A percentile compares a stretch with the other conserved stretches of the same genome.
These are phyloP conservation scores for Penicillium sp. DNA, from an alignment of 2,329 filamentous ascomycete species.

Conservation along the genomic window DNA sequence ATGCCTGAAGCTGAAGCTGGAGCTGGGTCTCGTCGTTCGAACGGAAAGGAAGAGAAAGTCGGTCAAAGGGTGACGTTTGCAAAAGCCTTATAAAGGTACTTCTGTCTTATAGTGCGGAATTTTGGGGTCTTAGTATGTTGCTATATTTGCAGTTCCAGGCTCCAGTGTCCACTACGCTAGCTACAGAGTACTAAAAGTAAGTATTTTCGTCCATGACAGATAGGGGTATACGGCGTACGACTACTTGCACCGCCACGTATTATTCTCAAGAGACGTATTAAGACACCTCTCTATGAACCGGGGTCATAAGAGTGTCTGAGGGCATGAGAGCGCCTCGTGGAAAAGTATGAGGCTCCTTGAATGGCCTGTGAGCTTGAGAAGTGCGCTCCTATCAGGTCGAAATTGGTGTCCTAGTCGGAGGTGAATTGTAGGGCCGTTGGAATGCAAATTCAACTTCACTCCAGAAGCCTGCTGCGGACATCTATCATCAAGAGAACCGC, in stretches of 20 bases:
- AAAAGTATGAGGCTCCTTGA: background rate
- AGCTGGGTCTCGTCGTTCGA: background rate
- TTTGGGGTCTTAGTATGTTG: conserved; percentile 1
- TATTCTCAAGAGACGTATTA: background rate
- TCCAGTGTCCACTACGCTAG: background rate
- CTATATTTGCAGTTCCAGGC: conserved; percentile 7
- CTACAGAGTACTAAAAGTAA: background rate
- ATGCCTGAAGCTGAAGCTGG: background rate
- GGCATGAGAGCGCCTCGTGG: background rate
- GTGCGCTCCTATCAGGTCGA: conserved; percentile 7
- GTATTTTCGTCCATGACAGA: background rate
- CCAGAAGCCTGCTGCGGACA: background rate
- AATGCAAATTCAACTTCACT: background rate
- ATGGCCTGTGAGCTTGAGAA: background rate
- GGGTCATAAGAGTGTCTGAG: background rate
- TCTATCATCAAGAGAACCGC: background rate
- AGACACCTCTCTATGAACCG: background rate
- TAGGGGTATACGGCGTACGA: background rate
- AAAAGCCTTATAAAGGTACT: background rate
- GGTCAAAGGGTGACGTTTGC: conserved; percentile 13
- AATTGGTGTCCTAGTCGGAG: background rate
- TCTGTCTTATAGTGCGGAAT: conserved; percentile 5
- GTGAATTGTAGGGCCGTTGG: background rate
- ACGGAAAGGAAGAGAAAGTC: background rate
- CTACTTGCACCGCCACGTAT: conserved; percentile 16